Evolutionary conservation across 331 rosid species (phyloP), one percentile per base, ranked within the genome.

Genomic region (Arachis monticola): DNA sequence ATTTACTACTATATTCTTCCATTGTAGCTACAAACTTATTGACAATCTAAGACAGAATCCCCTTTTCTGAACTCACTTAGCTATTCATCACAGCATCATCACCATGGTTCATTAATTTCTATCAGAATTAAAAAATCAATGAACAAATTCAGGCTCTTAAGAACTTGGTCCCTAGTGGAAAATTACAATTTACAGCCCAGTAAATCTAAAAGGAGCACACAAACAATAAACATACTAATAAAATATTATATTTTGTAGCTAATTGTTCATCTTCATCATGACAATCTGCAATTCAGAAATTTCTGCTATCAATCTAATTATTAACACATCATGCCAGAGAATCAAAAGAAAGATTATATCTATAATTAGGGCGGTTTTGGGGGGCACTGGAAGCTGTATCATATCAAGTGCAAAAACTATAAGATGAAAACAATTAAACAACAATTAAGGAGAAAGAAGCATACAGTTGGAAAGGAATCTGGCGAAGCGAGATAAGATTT

Each of bases 401-500:
- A 32, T 1, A 32, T 14, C 5, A 56, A 72, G 27, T 35, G 70
- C 55, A n/a, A 67, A 60, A 67, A 47, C 8, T 31, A 53, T 2
- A 13, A 17, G 32, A 60, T 56, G 40, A 52, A 35, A 35, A 35
- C 40, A 35, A 32, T 32, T 32, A 10, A 63, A 62, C n/a, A 38
- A 67, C 8, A 32, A 35, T 35, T 35, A 35, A 2, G 40, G 44
- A 58, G 42, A 14, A 65, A 52, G 35, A 31, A 76, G 71, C 77
- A 48, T 83, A 87, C 91, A 35, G 47, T 77, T 66, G 85, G 63
- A 46, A 30, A 17, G 57, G 83, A 62, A 70, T 80, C 70, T 47
- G 51, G 81, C 40, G 88, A 83, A 30, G 88, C 77, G 76, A 77
- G 61, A 65, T 4, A 44, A 32, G 82, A 47, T 17, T 35, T 56